Percentiles rank a stretch among this genome's conserved stretches.
Evolutionary conservation across 2,329 filamentous ascomycete species (phyloP).

Genomic region (Uncinocarpus reesii): DNA sequence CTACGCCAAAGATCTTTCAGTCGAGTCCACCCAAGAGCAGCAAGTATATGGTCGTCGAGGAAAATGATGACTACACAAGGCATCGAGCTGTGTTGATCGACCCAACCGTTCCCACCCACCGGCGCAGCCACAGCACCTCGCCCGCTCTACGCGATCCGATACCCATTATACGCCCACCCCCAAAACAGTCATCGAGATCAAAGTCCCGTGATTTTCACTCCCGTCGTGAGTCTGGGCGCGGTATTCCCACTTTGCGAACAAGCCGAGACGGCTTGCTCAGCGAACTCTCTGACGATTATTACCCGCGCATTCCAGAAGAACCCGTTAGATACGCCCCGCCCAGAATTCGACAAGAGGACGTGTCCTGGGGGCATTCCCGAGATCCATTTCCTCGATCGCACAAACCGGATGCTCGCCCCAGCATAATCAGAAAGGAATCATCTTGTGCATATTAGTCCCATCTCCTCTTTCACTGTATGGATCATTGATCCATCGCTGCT

Average conservation of each 20-base stretch:
- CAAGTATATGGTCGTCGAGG: conserved; percentile 27
- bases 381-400: not conserved
- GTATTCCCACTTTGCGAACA: conserved; percentile 7
- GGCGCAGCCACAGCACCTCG: conserved; percentile 17
- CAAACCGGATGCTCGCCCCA: not conserved
- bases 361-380: not conserved
- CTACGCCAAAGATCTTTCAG: conserved; percentile 32
- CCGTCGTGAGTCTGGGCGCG: conserved; percentile 2
- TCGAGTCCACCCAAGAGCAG: conserved; percentile 25
- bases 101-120: conserved; percentile 10
- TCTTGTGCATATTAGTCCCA: not conserved
- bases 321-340: not conserved
- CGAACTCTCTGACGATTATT: not conserved
- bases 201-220: conserved; percentile 9
- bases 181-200: conserved; percentile 18
- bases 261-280: conserved; percentile 9
- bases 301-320: not conserved
- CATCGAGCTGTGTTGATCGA: conserved; percentile 23
- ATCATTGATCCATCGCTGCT: too few relatives aligned
- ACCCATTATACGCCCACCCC: conserved; percentile 13
- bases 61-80: conserved; percentile 20
- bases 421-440: not conserved
- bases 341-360: not conserved
- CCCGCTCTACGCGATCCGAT: conserved; percentile 23
- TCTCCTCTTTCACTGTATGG: too few relatives aligned